A percentile compares a stretch with the other conserved stretches of the same genome.
Conservation (phyloP, 139 green algal species). For the Spirogloea muscicola region DNA sequence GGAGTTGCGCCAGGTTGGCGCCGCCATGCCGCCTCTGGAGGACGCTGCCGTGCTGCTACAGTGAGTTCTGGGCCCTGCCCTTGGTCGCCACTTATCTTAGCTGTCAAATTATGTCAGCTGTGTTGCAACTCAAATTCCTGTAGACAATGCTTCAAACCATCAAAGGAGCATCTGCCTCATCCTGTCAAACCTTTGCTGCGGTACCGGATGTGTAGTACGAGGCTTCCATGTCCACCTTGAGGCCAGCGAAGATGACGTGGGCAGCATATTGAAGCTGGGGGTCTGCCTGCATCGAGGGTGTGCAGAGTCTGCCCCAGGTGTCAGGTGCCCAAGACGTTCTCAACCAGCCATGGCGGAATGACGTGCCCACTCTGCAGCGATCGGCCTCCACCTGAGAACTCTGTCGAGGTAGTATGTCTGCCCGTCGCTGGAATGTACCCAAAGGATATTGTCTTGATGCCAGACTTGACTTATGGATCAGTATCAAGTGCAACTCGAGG, state of each 20-base stretch:
- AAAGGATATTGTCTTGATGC: no score
- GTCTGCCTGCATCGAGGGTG: no score
- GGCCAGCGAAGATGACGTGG: no score
- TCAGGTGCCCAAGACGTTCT: slow-evolving; percentile 39
- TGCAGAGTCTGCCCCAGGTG: slow-evolving; percentile 30
- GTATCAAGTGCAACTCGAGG: no score
- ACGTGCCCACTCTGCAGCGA: slow-evolving; percentile 30
- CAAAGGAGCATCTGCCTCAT: neutral
- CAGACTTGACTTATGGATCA: no score
- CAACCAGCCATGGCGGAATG: slow-evolving; percentile 15
- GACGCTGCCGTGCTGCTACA: slow-evolving; percentile 1
- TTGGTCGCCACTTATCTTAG: no score
- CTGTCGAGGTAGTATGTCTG: no score
- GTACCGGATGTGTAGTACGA: neutral
- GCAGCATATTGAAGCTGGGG: no score
- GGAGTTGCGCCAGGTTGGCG: neutral
- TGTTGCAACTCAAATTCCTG: neutral
- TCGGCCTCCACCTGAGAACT: neutral
- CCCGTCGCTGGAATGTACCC: no score
- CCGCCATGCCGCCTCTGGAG: neutral
- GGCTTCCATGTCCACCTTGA: no score
- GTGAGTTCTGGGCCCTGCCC: neutral
- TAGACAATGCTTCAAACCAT: neutral
- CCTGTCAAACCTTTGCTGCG: neutral
- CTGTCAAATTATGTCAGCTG: no score